Percentiles rank a stretch among this genome's conserved stretches.
phyloP scores from a whole-genome alignment of 495 filamentous ascomycete species.

The Penicillium cinerascens region DNA sequence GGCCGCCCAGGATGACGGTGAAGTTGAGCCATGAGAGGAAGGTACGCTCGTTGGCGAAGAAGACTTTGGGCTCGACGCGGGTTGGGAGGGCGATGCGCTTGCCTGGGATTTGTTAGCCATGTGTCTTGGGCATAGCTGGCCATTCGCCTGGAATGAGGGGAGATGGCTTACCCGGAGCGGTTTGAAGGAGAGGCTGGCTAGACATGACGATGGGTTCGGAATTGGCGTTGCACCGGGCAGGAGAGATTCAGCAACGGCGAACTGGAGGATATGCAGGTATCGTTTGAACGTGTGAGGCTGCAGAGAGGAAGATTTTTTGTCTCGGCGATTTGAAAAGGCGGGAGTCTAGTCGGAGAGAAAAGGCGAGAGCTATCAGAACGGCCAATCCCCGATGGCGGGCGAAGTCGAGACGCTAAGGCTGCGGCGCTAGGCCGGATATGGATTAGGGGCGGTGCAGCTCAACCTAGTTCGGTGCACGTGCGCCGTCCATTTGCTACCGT shows the following conservation, averaged over 20 bases:
- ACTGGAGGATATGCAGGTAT: neutral
- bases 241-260: neutral
- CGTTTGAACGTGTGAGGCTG: neutral
- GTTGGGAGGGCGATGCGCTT: constrained; percentile 98
- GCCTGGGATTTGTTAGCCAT: constrained; percentile 46
- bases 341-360: neutral
- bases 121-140: neutral
- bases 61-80: constrained; percentile 98
- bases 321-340: neutral
- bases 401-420: neutral
- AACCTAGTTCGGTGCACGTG: constrained; percentile 9
- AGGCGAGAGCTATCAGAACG: constrained; percentile 1
- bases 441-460: constrained; percentile 9
- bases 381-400: constrained; percentile 16
- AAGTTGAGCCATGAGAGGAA: constrained; percentile 99
- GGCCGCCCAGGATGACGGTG: constrained; percentile 92
- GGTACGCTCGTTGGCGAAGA: constrained; percentile 99
- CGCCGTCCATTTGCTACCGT: constrained; percentile 6
- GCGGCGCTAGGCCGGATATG: neutral
- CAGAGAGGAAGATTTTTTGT: neutral
- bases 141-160: neutral
- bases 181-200: constrained; percentile 91
- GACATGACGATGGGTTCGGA: constrained; percentile 60
- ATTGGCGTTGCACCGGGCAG: neutral
- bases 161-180: constrained; percentile 57